Evolutionary conservation across 2,329 filamentous ascomycete genomes (phyloP), one percentile per base, ranked within the genome.

Genomic region (Penicillium sp.): DNA sequence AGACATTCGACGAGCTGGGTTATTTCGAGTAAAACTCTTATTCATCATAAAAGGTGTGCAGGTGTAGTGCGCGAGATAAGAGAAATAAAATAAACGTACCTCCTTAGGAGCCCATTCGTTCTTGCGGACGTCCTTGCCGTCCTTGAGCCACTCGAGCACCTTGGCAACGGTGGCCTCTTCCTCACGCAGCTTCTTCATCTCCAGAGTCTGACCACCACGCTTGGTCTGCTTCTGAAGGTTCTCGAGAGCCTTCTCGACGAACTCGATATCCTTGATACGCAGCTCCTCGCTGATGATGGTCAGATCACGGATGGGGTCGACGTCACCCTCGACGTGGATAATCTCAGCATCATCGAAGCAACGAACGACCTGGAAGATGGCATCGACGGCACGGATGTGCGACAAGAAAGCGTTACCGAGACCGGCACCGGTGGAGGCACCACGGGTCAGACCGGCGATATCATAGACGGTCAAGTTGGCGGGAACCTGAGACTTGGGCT

Each of bases 291-390:
- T 88, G 74, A 98, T 97, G 71, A 98, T 98, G 66, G 88, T 87
- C 61, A 98, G 74, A 77, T 98, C 93, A 67, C 93, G 85, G 53
- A 87, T 81, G 31, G 93, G 94, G 74, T 98, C 87, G 63, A 98
- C 94, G 64, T 98, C 93, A 69, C 93, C 94, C 78, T 98, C 94
- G 59, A 98, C 90, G 80, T 98, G 93, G 64, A 96, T 97, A 65
- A 98, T 98, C 75, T 98, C 93, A 53, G 91, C 93, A 77, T 98
- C 93, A 68, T 98, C 94, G 74, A 98, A 96, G 75, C 87, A 95
- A 64, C 90, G 84, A 33, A 96, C 90, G 38, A 96, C 90, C 73
- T 95, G 88, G 79, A 95, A 96, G 73, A 96, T 95, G 72, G 90
- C 90, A 77, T 96, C 90, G 72, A 96, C 90, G 48, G 93, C 93